Evolutionary conservation across 2,329 filamentous ascomycete species (phyloP).

Genomic region (Parastagonospora nodorum): DNA sequence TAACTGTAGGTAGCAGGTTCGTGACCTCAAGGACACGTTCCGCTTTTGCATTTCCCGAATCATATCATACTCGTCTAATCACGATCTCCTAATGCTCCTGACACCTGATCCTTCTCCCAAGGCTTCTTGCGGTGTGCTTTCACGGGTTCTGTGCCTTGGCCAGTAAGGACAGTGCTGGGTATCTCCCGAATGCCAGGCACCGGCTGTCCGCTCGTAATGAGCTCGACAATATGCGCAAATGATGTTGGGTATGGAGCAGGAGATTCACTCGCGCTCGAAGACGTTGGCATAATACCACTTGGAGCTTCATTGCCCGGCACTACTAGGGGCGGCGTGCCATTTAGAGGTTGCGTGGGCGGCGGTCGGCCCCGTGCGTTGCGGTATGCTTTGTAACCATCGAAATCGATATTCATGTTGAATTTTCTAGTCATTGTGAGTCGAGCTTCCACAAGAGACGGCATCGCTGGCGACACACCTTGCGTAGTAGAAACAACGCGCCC

Average conservation of each 20-base stretch:
- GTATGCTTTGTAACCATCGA: conserved; percentile 71
- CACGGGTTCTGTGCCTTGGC: conserved; percentile 65
- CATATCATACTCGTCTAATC: neutral
- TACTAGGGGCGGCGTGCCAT: conserved; percentile 16
- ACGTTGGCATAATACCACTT: conserved; percentile 28
- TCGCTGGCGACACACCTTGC: conserved; percentile 45
- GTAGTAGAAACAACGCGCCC: conserved; percentile 73
- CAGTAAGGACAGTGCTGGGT: conserved; percentile 75
- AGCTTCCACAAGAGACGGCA: neutral
- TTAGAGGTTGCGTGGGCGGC: conserved; percentile 21
- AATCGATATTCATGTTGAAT: conserved; percentile 62
- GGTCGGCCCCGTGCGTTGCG: conserved; percentile 44
- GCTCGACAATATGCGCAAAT: conserved; percentile 83
- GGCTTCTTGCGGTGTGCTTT: conserved; percentile 67
- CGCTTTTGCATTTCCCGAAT: neutral
- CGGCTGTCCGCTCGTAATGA: conserved; percentile 80
- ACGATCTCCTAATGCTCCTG: neutral
- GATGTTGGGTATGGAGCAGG: conserved; percentile 77
- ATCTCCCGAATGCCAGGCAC: conserved; percentile 89
- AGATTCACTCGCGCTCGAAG: conserved; percentile 30
- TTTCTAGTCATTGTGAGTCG: conserved; percentile 36
- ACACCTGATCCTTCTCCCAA: conserved; percentile 71
- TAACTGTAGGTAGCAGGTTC: neutral
- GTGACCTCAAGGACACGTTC: neutral
- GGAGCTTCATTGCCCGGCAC: conserved; percentile 14